Evolutionary conservation across 805 yeast species (phyloP), one percentile per base, ranked within the genome.

Genomic region (Cyberlindnera suaveolens): DNA sequence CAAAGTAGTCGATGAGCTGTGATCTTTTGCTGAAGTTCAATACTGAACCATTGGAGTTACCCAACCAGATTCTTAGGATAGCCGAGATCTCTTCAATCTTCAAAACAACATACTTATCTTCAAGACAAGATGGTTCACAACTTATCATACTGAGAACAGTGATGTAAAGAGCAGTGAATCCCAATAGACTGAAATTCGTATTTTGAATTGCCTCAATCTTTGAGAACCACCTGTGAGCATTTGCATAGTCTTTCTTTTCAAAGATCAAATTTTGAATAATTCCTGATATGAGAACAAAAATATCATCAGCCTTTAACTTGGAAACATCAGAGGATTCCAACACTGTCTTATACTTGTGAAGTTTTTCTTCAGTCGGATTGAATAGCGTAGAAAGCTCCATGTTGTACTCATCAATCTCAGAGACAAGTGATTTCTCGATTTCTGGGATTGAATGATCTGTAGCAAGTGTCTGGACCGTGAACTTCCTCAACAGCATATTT

Each of bases 61-160:
- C 68, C 23, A 62, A 40, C 69, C 69, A 64, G 2, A 65, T 58
- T 51, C 70, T 58, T 18, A 65, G 38, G 11, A 51, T 46, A 10
- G 63, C 65, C 7, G 58, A 50, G 14, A 64, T 47, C 32, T 57
- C 59, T 42, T 64, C 68, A 27, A 63, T 43, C 35, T 51, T 54
- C 15, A 46, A 44, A n/a, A 42, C 47, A 11, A 55, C 45, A 9
- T 51, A 51, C 16, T 44, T 41, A 32, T 53, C 56, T 37, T 47
- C 34, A 10, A 41, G 17, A 23, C 50, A 49, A 16, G 44, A 17
- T 2, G 45, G 43, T n/a, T 48, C 40, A 10, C 48, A 32, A 14
- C 51, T 46, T 13, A 51, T 52, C 50, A 58, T 46, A 17, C 52
- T 47, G 13, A 54, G 36, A 23, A 58, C 50, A 15, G 59, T 49